These are phyloP conservation scores for Mycena amicta DNA, from an alignment of 768 basidiomycete species.

Conservation along the genomic window DNA sequence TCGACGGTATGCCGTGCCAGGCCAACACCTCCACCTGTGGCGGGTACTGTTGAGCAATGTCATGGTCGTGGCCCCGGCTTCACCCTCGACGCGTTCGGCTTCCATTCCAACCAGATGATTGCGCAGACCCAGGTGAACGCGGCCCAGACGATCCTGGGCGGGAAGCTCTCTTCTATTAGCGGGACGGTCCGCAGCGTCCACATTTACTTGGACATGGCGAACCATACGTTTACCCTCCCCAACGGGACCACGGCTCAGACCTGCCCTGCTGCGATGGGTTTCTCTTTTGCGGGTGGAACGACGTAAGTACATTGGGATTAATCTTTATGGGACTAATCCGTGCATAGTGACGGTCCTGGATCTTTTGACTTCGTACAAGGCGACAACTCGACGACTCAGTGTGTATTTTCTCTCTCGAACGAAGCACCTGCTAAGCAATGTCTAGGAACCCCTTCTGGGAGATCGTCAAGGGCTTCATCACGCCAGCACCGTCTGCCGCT, in stretches of 20 bases:
- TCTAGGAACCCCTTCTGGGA: constrained; percentile 75
- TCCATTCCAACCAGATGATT: constrained; percentile 74
- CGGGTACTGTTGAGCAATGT: constrained; percentile 63
- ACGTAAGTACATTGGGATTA: too few relatives aligned
- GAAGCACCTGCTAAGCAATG: too few relatives aligned
- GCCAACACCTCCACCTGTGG: constrained; percentile 76
- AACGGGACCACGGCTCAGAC: constrained; percentile 71
- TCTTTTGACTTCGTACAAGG: constrained; percentile 80
- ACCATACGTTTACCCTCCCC: constrained; percentile 60
- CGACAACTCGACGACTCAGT: constrained; percentile 56
- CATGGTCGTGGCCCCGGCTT: constrained; percentile 81
- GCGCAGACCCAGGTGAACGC: constrained; percentile 71
- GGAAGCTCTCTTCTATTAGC: constrained; percentile 45
- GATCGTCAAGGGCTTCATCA: constrained; percentile 63
- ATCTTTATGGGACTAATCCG: too few relatives aligned
- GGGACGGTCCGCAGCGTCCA: constrained; percentile 75
- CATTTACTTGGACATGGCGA: constrained; percentile 69
- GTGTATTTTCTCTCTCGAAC: not conserved
- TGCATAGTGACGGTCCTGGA: constrained; percentile 68
- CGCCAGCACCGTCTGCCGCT: constrained; percentile 60
- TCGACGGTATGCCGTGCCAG: constrained; percentile 71
- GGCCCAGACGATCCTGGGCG: constrained; percentile 64
- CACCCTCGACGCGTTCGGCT: constrained; percentile 60
- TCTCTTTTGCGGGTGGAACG: constrained; percentile 77
- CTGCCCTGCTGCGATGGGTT: constrained; percentile 81